phyloP scores from a whole-genome alignment of 2,329 filamentous ascomycete genomes.

The Cladophialophora yegresii region DNA sequence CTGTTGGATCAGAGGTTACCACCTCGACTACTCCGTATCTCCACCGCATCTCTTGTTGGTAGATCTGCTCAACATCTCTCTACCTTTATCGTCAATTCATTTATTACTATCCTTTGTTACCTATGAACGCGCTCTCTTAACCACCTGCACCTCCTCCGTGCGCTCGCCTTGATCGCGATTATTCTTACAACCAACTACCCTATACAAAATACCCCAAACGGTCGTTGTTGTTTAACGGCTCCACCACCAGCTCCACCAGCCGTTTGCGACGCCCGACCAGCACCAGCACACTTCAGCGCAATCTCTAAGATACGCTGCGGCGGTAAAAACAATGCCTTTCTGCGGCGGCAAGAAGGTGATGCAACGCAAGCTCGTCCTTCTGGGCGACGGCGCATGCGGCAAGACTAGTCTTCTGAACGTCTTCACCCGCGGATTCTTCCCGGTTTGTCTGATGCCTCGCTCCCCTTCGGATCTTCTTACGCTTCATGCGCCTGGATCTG shows the following conservation, averaged over 20 bases:
- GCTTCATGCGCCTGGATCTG: neutral
- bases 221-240: conserved; percentile 3
- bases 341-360: conserved; percentile 80
- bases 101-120: conserved; percentile 1
- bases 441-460: conserved; percentile 55
- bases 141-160: neutral
- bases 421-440: conserved; percentile 91
- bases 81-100: neutral
- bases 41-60: conserved; percentile 5
- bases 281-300: neutral
- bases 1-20: conserved; percentile 17
- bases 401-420: conserved; percentile 98
- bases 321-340: conserved; percentile 48
- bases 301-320: neutral
- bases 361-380: conserved; percentile 92
- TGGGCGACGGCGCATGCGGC: conserved; percentile 60
- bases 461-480: neutral
- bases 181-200: neutral
- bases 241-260: neutral
- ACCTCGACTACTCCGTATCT: conserved; percentile 8
- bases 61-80: conserved; percentile 12
- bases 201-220: neutral
- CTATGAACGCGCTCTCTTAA: neutral
- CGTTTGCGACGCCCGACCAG: neutral
- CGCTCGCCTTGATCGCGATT: neutral